Evolutionary conservation across 371 early-diverging fungal species (phyloP), one percentile per base, ranked within the genome.

Genomic region (Thermomucor indicae-seudaticae): DNA sequence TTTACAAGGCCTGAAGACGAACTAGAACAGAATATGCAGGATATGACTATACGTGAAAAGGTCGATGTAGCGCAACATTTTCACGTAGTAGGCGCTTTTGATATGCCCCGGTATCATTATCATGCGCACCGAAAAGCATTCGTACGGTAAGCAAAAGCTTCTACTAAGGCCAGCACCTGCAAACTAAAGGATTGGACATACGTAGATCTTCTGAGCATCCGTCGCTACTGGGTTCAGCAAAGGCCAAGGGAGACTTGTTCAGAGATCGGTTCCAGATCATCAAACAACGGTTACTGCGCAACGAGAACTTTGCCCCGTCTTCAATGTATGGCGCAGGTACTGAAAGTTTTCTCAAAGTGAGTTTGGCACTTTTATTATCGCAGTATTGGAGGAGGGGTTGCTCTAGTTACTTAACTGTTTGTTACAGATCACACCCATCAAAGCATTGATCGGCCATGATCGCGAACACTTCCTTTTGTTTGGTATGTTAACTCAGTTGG

Each of bases 401-500:
- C 14, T 16, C 14, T 38, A 25, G 27, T 25, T 43, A 7, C 48
- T 14, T 55, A n/a, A n/a, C n/a, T n/a, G n/a, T n/a, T n/a, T n/a
- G n/a, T n/a, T n/a, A n/a, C n/a, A 91, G 83, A 70, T 95, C 37
- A 91, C 90, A 29, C 81, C 91, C 4, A 84, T 95, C 30, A 90
- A 88, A 57, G 79, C 89, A 2, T 65, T 95, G 42, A 85, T 82
- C 52, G 95, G 95, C 6, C 79, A 84, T 31, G 81, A 83, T 43
- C 80, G 80, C 16, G 83, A 84, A 43, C 52, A 64, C 10, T 94
- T 88, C 57, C 48, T 90, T 19, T 62, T 93, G 31, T 88, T 93
- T 66, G 96, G 96, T 2, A 92, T 95, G 93, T 63, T 95, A 51
- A 81, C 93, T 14, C 84, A 85, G 62, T 72, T 90, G 42, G 81